Evolutionary conservation across 768 basidiomycete species (phyloP).

Genomic region (Holtermannia corniformis): DNA sequence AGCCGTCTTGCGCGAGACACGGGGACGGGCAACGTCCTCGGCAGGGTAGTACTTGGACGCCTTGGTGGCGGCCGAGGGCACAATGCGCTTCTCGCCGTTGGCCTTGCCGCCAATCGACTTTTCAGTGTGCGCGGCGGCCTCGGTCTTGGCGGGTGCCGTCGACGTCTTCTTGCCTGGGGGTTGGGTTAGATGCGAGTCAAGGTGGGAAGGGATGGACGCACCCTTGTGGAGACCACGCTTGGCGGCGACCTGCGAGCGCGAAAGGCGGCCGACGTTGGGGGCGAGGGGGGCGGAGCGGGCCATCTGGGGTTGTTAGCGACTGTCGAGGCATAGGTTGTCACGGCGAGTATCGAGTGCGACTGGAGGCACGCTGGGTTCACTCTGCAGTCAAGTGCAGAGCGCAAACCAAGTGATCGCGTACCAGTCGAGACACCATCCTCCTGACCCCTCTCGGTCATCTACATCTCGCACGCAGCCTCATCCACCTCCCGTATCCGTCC

Average conservation of each 20-base stretch:
- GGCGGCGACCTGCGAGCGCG: conserved; percentile 68
- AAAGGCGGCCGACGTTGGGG: conserved; percentile 70
- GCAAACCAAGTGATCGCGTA: no score
- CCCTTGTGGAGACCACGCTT: conserved; percentile 80
- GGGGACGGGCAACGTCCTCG: conserved; percentile 83
- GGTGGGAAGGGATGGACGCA: conserved; percentile 13
- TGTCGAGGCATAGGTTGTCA: background rate
- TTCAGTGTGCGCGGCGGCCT: conserved; percentile 62
- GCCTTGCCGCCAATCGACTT: conserved; percentile 70
- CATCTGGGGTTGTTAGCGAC: conserved; percentile 31
- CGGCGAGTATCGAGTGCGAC: no score
- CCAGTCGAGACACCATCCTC: no score
- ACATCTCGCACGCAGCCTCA: no score
- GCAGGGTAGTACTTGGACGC: conserved; percentile 50
- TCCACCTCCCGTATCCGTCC: no score
- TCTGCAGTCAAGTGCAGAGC: no score
- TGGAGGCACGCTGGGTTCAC: background rate
- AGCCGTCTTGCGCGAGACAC: conserved; percentile 83
- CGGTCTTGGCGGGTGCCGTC: conserved; percentile 54
- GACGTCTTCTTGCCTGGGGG: conserved; percentile 50
- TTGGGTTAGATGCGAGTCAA: background rate
- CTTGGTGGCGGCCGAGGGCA: conserved; percentile 74
- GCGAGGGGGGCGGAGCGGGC: conserved; percentile 60
- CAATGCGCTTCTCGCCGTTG: conserved; percentile 78
- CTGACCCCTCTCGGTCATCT: no score